Evolutionary conservation across 1,139 yeast genomes (phyloP).

Genomic region (Debaryomyces coudertii): DNA sequence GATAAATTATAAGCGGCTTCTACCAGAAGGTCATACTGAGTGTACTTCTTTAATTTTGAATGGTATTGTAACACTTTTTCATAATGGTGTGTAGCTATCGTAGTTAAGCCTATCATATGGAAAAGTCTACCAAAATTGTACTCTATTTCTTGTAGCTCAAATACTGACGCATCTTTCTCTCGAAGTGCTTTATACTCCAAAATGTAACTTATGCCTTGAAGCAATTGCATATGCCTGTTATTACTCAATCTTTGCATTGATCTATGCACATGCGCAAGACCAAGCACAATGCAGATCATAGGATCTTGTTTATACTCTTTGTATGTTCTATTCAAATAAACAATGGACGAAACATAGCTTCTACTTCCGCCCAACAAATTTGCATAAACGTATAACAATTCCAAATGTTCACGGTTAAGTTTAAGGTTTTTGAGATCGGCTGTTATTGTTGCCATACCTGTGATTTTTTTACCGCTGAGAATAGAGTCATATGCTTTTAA

Average conservation of each 20-base stretch:
- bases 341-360: conserved; percentile 78
- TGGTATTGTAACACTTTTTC: conserved; percentile 57
- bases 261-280: conserved; percentile 83
- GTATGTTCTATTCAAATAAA: conserved; percentile 65
- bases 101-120: conserved; percentile 76
- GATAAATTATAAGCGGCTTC: conserved; percentile 89
- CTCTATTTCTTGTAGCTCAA: conserved; percentile 74
- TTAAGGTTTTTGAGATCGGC: conserved; percentile 44
- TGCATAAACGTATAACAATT: conserved; percentile 76
- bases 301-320: conserved; percentile 73
- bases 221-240: conserved; percentile 81
- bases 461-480: conserved; percentile 51
- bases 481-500: conserved; percentile 84
- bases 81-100: conserved; percentile 75
- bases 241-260: conserved; percentile 88
- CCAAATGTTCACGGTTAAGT: conserved; percentile 60
- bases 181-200: conserved; percentile 65
- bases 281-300: conserved; percentile 71
- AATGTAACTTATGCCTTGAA: conserved; percentile 83
- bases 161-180: conserved; percentile 42
- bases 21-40: conserved; percentile 56
- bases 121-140: conserved; percentile 85
- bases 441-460: conserved; percentile 79
- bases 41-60: conserved; percentile 28
- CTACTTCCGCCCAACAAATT: conserved; percentile 80